Evolutionary conservation across 139 green algal species (phyloP).

Genomic region (Micractinium conductrix): DNA sequence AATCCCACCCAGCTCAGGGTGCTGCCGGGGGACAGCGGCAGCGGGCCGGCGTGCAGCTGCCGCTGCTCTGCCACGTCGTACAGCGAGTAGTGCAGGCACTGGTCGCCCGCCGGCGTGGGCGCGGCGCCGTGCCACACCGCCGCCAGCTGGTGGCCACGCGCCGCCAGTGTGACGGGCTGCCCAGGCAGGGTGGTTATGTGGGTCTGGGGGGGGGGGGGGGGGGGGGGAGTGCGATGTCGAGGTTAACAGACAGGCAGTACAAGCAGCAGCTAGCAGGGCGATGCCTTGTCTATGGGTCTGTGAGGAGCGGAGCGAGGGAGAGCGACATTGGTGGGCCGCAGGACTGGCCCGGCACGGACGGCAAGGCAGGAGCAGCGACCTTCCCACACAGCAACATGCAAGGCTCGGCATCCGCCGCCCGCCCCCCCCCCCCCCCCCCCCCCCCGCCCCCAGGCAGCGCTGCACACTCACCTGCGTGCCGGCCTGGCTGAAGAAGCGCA

Average conservation of each 20-base stretch:
- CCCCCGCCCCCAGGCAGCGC: too few species aligned
- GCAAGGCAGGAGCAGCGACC: too few species aligned
- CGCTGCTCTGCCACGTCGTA: conserved; percentile 32
- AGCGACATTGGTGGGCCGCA: too few species aligned
- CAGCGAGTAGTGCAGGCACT: conserved; percentile 48
- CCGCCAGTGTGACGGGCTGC: conserved; percentile 61
- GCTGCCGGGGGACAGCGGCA: conserved; percentile 64
- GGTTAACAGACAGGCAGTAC: background rate
- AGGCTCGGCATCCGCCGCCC: too few species aligned
- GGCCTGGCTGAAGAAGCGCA: conserved; percentile 81
- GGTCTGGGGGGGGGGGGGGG: conserved; percentile 47
- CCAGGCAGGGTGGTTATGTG: conserved; percentile 62
- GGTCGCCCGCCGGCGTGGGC: conserved; percentile 49
- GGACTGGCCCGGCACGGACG: too few species aligned
- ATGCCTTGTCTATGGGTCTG: too few species aligned
- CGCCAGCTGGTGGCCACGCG: conserved; percentile 49
- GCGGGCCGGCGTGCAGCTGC: conserved; percentile 35
- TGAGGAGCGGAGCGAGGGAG: too few species aligned
- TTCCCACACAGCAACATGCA: too few species aligned
- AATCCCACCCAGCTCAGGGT: conserved; percentile 84
- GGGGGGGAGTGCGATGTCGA: too few species aligned
- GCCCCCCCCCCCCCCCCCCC: too few species aligned
- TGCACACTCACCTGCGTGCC: conserved; percentile 46
- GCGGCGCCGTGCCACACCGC: conserved; percentile 54
- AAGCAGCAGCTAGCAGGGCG: too few species aligned